Evolutionary conservation across 306 rosid species (phyloP).

Genomic region (Dalbergia cultrata): DNA sequence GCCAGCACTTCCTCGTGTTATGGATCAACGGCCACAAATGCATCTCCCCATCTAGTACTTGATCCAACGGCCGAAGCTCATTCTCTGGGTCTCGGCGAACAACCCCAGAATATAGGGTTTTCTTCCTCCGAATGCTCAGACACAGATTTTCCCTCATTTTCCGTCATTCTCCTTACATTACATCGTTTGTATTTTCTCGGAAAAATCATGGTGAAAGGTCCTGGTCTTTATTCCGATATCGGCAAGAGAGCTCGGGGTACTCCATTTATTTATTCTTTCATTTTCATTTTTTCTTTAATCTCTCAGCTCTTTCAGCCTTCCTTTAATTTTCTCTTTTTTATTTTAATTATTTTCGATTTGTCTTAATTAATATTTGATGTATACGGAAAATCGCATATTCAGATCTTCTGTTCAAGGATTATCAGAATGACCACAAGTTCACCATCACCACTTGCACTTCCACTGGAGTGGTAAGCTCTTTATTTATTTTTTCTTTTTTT

Average conservation of each 20-base stretch:
- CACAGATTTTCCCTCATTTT: constrained; percentile 22
- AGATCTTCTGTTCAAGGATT: constrained; percentile 95
- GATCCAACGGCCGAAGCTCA: constrained; percentile 55
- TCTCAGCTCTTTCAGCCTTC: not conserved
- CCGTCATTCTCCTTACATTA: not conserved
- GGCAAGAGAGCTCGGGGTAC: constrained; percentile 93
- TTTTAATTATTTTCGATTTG: not conserved
- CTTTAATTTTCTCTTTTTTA: not conserved
- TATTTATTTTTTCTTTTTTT: not conserved
- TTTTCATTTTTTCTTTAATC: not conserved
- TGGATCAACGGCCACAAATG: constrained; percentile 55
- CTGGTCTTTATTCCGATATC: constrained; percentile 91
- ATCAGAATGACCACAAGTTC: constrained; percentile 95
- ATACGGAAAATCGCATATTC: not conserved
- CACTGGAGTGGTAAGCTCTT: constrained; percentile 74
- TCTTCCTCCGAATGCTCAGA: not conserved
- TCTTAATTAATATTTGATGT: not conserved
- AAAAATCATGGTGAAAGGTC: constrained; percentile 89
- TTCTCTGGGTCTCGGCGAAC: not conserved
- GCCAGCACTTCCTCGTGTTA: constrained; percentile 30
- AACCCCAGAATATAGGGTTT: constrained; percentile 48
- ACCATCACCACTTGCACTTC: constrained; percentile 79
- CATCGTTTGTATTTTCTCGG: constrained; percentile 47
- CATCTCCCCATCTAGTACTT: not conserved
- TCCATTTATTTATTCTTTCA: not conserved